Evolutionary conservation across 2,329 filamentous ascomycete genomes (phyloP), one percentile per base, ranked within the genome.

Genomic region (Cryphonectria nitschkei): DNA sequence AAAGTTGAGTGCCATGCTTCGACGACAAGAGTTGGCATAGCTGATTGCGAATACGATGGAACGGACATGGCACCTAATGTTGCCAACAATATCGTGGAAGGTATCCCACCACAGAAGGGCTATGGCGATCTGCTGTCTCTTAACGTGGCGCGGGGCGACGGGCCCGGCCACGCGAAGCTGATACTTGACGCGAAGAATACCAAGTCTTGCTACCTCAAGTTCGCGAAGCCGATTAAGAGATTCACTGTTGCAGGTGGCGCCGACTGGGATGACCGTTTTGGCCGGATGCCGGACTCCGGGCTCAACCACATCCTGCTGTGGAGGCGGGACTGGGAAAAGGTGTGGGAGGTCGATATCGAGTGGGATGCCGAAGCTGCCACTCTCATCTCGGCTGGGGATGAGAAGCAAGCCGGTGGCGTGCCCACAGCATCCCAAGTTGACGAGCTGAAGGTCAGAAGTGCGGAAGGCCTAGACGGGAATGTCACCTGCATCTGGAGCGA

Each of bases 401-500:
- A 67, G 72, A 52, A 65, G 68, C 22, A 68, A 9, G 63, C n/a
- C 7, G 46, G 14, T 73, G 58, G 70, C 68, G 34, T n/a, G 32
- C 32, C 34, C 46, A 34, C 39, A 7, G 19, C n/a, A 37, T 62
- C 66, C 8, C 19, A 34, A 13, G 52, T 46, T 14, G 69, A 68
- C 34, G 77, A 77, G 65, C 69, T 77, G 75, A 78, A 68, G 80
- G 79, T 19, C 75, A 80, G 71, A 79, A 56, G 22, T 22, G 80
- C 26, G 76, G 72, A 43, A 67, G 79, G 65, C 1, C 78, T 94
- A 46, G 86, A 85, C 74, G 93, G 94, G 1, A 86, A 83, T 46
- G 89, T 95, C 1, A 86, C 91, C 22, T 98, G 96, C 80, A 84
- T 93, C 43, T 98, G 95, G 94, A 94, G 92, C 76, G 96, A 99